Conservation (phyloP, 306 rosid species). For the Fagus crenata region DNA sequence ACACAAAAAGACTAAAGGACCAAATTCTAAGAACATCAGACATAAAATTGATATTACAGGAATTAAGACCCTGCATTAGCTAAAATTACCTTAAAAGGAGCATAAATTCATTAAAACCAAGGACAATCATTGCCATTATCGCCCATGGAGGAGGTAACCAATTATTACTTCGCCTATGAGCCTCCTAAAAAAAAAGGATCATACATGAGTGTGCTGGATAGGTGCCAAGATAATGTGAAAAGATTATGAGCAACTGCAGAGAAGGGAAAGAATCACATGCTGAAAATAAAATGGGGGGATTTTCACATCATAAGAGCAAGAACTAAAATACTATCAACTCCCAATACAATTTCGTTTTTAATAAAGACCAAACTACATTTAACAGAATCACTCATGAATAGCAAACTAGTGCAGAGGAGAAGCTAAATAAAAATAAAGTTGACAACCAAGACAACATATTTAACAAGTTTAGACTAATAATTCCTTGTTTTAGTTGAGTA, state of each 20-base stretch:
- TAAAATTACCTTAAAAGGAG: conserved; percentile 63
- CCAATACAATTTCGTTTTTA: background rate
- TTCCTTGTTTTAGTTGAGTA: background rate
- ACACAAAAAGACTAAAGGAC: conserved; percentile 17
- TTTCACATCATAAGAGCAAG: conserved; percentile 11
- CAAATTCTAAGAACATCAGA: conserved; percentile 6
- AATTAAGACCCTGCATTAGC: conserved; percentile 13
- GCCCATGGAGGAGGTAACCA: conserved; percentile 98
- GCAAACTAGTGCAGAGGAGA: conserved; percentile 13
- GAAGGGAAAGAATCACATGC: background rate
- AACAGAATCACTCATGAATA: conserved; percentile 2
- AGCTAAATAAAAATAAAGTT: background rate
- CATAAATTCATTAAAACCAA: conserved; percentile 87
- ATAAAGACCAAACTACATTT: background rate
- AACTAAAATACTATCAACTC: background rate
- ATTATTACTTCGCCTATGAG: conserved; percentile 68
- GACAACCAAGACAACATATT: conserved; percentile 5
- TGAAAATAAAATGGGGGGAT: background rate
- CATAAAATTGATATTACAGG: background rate
- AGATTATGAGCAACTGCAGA: background rate
- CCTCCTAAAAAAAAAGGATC: conserved; percentile 51
- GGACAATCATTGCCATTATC: conserved; percentile 64
- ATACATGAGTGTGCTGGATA: conserved; percentile 12
- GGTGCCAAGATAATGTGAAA: conserved; percentile 15
- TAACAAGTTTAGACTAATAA: background rate